Percentiles rank a stretch among this genome's conserved stretches.
phyloP scores from a whole-genome alignment of 1,139 yeast species.

The Schwanniomyces etchellsii region DNA sequence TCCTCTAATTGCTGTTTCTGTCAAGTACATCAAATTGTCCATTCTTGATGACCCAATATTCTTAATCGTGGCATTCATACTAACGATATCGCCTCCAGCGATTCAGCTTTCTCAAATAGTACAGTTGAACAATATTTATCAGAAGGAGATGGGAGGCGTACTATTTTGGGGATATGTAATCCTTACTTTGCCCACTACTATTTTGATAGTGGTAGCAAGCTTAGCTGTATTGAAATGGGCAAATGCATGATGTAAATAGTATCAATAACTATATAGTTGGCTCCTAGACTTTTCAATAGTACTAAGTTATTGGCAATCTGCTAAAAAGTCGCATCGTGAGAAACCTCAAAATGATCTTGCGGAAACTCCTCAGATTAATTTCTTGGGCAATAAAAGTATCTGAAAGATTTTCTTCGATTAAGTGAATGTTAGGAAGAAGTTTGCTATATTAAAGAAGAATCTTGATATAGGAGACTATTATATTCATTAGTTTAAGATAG shows the following conservation, averaged over 20 bases:
- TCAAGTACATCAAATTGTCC: constrained; percentile 59
- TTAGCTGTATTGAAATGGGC: constrained; percentile 60
- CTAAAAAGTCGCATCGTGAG: too few species aligned
- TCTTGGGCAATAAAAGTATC: too few species aligned
- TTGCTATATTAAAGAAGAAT: too few species aligned
- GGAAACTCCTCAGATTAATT: too few species aligned
- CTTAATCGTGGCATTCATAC: constrained; percentile 65
- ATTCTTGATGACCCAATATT: constrained; percentile 83
- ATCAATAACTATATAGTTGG: too few species aligned
- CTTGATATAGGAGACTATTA: too few species aligned
- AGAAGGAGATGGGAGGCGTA: constrained; percentile 82
- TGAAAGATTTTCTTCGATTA: too few species aligned
- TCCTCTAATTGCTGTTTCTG: constrained; percentile 63
- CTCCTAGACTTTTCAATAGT: too few species aligned
- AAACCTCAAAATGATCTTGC: too few species aligned
- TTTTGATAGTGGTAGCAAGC: constrained; percentile 62
- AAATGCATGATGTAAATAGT: constrained; percentile 2
- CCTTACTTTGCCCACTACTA: constrained; percentile 72
- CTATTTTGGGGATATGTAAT: constrained; percentile 82
- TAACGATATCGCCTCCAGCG: constrained; percentile 80
- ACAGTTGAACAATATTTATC: constrained; percentile 70
- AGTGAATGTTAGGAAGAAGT: too few species aligned
- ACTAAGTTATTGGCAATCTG: too few species aligned
- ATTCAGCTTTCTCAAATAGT: constrained; percentile 80
- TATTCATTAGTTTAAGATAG: too few species aligned